phyloP scores from a whole-genome alignment of 192 early-diverging fungal genomes.

The Podila minutissima region DNA sequence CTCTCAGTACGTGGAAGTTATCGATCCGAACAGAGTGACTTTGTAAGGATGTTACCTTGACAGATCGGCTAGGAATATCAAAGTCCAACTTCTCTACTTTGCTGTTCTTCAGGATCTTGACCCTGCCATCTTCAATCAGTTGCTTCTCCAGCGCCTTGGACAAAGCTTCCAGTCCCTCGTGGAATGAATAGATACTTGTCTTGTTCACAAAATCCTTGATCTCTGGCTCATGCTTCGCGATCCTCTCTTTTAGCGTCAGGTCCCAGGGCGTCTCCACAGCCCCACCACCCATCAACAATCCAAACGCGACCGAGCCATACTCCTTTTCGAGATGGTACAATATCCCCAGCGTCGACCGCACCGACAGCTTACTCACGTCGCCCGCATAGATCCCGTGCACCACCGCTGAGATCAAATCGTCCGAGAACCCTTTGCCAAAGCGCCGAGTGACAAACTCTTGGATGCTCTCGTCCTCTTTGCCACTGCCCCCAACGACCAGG shows the following conservation, averaged over 20 bases:
- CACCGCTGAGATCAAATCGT: slow-evolving; percentile 87
- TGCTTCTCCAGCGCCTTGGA: slow-evolving; percentile 63
- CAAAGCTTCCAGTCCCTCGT: slow-evolving; percentile 79
- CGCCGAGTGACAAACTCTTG: slow-evolving; percentile 81
- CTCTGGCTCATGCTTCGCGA: slow-evolving; percentile 48
- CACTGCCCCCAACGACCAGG: slow-evolving; percentile 29
- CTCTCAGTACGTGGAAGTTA: neutral
- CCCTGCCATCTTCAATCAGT: slow-evolving; percentile 63
- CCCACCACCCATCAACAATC: slow-evolving; percentile 57
- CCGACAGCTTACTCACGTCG: slow-evolving; percentile 78
- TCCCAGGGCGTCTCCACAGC: slow-evolving; percentile 46
- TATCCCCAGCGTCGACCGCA: slow-evolving; percentile 76
- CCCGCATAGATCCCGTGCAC: slow-evolving; percentile 97
- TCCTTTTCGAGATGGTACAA: slow-evolving; percentile 76
- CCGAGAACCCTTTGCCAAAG: slow-evolving; percentile 77
- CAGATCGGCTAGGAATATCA: slow-evolving; percentile 31
- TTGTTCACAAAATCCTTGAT: slow-evolving; percentile 69
- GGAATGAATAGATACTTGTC: slow-evolving; percentile 86
- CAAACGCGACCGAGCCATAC: slow-evolving; percentile 64
- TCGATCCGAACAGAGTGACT: no score
- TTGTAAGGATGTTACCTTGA: slow-evolving; percentile 42
- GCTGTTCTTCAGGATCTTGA: slow-evolving; percentile 62
- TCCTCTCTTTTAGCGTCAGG: slow-evolving; percentile 27
- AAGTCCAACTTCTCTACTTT: slow-evolving; percentile 55
- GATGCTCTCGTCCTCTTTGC: slow-evolving; percentile 82